Evolutionary conservation across 331 rosid genomes (phyloP), one percentile per base, ranked within the genome.

Genomic region (Cydonia oblonga): DNA sequence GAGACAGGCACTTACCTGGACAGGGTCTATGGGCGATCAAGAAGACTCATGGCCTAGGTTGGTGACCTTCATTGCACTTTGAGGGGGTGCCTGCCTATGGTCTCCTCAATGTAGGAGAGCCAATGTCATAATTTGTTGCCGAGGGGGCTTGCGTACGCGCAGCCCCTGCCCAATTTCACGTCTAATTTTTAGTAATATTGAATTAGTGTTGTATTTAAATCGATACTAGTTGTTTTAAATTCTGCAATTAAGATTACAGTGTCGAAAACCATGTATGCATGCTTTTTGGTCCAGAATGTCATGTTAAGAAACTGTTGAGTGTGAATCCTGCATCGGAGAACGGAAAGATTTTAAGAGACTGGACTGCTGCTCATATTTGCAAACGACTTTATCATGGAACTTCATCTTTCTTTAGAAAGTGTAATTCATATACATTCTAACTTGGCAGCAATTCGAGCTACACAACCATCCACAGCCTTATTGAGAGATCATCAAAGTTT

Each of bases 371-470:
- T 33, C 11, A 2, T 33, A 33, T 8, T 7, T 33, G 7, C 10
- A 33, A 35, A 33, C 2, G 3, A 0, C 0, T 35, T 35, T 9
- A 35, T 35, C 1, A 2, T 35, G 42, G 0, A 35, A 35, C 42
- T 35, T 2, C 42, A 35, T 2, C 42, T 35, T 35, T 35, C 3
- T 35, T 35, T 35, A 35, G 0, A 35, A 9, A 38, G 0, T 38
- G 0, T 38, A 38, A 38, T 9, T 38, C 13, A 38, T 38, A 38
- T 38, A 38, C 42, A 38, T 12, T 90, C 97, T 12, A 93, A 83
- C 82, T 93, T 89, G 68, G 97, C 97, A 75, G 95, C 97, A 32
- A 93, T 86, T 19, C 81, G 82, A 11, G 97, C 95, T 13, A 79
- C 89, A 56, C 96, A 93, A n/a, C 89, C 92, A 8, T 87, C 96